Evolutionary conservation across 305 asterid species (phyloP).

Genomic region (Galium porrigens): DNA sequence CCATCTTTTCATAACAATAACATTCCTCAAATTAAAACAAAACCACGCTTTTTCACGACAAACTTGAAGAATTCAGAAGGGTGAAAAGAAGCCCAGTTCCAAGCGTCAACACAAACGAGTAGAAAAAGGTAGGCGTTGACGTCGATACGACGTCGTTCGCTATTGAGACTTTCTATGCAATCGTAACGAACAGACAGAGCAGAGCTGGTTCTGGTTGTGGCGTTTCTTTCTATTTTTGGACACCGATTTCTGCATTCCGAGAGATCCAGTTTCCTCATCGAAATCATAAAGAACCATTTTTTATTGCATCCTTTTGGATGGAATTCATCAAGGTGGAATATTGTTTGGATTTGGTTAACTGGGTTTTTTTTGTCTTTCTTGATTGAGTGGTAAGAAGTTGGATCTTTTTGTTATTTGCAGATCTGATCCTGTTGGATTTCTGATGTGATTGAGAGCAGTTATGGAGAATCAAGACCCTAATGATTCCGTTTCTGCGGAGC

Average conservation of each 20-base stretch:
- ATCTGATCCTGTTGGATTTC: conserved; percentile 31
- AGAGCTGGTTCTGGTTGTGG: conserved; percentile 1
- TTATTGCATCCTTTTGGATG: background rate
- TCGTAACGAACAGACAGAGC: background rate
- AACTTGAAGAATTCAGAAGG: background rate
- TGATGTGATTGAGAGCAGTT: conserved; percentile 30
- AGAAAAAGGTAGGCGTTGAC: conserved; percentile 5
- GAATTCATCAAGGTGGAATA: background rate
- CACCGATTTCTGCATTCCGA: background rate
- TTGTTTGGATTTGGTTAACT: background rate
- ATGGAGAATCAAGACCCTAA: conserved; percentile 22
- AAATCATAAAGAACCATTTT: background rate
- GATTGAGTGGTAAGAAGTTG: conserved; percentile 11
- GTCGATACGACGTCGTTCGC: conserved; percentile 6
- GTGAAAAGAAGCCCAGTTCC: background rate
- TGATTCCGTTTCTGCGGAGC: conserved; percentile 21
- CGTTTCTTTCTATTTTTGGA: background rate
- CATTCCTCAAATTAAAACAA: too few species aligned
- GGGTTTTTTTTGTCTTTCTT: conserved; percentile 9
- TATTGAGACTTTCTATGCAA: background rate
- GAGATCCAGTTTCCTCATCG: conserved; percentile 7
- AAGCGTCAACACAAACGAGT: background rate
- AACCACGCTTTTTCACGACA: background rate
- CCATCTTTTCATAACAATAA: too few species aligned
- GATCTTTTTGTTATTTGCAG: conserved; percentile 26